A percentile compares a stretch with the other conserved stretches of the same genome.
Evolutionary conservation across 108 stramenopile genomes (phyloP).

Genomic region (Pseudonitzschia multiseries): DNA sequence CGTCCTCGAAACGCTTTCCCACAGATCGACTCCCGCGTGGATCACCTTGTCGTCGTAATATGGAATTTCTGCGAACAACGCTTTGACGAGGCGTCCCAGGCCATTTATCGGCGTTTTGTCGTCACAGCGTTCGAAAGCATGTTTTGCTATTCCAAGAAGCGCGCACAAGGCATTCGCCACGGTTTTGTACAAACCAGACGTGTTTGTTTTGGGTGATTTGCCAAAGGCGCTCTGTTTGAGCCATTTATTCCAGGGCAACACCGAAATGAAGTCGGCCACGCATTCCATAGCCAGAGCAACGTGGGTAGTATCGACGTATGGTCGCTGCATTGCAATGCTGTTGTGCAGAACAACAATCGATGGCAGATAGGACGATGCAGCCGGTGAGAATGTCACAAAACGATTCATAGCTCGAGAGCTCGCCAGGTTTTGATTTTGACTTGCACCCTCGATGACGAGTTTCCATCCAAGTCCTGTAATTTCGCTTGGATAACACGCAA

Average conservation of each 20-base stretch:
- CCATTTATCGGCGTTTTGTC: background rate
- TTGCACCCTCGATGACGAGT: conserved; percentile 11
- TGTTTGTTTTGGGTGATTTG: background rate
- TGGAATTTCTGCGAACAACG: conserved; percentile 22
- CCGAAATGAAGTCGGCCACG: conserved; percentile 17
- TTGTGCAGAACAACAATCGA: background rate
- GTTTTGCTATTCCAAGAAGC: background rate
- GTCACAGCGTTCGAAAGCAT: background rate
- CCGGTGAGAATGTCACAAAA: background rate
- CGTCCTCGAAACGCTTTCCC: conserved; percentile 9
- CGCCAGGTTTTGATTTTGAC: background rate
- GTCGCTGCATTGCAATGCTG: background rate
- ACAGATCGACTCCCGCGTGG: conserved; percentile 7
- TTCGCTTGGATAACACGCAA: conserved; percentile 17
- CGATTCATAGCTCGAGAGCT: background rate
- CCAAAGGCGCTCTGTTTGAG: background rate
- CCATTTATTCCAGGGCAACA: conserved; percentile 29
- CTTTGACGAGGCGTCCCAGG: background rate
- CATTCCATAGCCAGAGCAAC: conserved; percentile 15
- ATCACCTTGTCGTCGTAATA: conserved; percentile 14
- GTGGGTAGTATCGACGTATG: background rate
- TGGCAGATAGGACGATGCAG: background rate
- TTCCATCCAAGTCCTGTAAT: conserved; percentile 18
- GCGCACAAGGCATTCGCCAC: conserved; percentile 7
- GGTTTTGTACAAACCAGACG: conserved; percentile 29